Conservation (phyloP, 208 protist genomes). For the Trypanosoma caninum region DNA sequence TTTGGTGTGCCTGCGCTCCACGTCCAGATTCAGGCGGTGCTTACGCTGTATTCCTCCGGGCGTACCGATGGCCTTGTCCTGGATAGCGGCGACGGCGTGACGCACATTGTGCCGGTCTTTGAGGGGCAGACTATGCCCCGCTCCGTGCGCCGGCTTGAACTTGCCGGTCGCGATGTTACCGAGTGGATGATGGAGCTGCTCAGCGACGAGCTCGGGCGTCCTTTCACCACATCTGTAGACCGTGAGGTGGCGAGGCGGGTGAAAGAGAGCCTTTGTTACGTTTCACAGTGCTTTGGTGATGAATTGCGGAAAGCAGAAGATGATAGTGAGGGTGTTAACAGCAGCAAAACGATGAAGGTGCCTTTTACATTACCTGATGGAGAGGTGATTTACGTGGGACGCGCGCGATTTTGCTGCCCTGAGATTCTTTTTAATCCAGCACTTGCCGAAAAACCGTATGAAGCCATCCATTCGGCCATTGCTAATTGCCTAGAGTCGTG, state of each 20-base stretch:
- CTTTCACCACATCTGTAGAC: constrained; percentile 95
- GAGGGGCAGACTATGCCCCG: constrained; percentile 90
- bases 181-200: constrained; percentile 95
- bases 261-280: constrained; percentile 92
- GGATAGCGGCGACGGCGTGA: constrained; percentile 92
- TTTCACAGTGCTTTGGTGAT: constrained; percentile 93
- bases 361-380: constrained; percentile 94
- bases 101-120: constrained; percentile 92
- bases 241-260: constrained; percentile 94
- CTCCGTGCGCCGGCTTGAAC: constrained; percentile 79
- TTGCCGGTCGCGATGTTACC: constrained; percentile 94
- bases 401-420: constrained; percentile 88
- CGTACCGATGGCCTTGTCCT: constrained; percentile 91
- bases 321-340: background rate
- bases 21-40: constrained; percentile 95
- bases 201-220: constrained; percentile 86
- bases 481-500: constrained; percentile 97
- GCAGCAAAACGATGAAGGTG: constrained; percentile 23
- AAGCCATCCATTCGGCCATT: constrained; percentile 92
- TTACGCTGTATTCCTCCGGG: constrained; percentile 93
- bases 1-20: constrained; percentile 89
- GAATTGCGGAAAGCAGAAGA: constrained; percentile 77
- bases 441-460: constrained; percentile 74
- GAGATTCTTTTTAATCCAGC: constrained; percentile 97
- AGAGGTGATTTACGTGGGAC: constrained; percentile 82